Evolutionary conservation across 148 eudicot species (phyloP).

Genomic region (Vaccinium corymbosum): DNA sequence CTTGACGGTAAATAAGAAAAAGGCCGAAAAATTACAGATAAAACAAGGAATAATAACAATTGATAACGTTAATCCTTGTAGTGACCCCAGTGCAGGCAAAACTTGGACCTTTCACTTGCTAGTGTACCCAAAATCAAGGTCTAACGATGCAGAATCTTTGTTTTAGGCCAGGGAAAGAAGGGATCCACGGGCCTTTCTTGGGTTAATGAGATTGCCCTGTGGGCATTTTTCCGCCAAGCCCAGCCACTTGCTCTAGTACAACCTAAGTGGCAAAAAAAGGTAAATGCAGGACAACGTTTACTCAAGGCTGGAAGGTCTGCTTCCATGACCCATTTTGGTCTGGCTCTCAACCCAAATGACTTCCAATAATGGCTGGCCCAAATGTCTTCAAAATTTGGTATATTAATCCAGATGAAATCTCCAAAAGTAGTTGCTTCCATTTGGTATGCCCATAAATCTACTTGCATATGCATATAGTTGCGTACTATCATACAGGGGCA

Average conservation of each 20-base stretch:
- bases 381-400: not conserved
- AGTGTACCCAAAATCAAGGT: no score
- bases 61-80: not conserved
- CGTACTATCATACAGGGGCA: not conserved
- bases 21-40: not conserved
- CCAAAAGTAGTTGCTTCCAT: not conserved
- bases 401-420: not conserved
- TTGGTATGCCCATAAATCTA: not conserved
- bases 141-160: not conserved
- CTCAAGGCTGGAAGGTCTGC: not conserved
- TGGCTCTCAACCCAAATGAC: not conserved
- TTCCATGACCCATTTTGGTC: not conserved
- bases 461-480: no score
- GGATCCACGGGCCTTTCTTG: not conserved
- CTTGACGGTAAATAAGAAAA: no score
- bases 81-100: not conserved
- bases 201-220: not conserved
- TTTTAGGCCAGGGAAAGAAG: not conserved
- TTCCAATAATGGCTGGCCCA: not conserved
- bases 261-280: not conserved
- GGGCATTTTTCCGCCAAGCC: not conserved
- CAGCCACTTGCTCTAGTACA: not conserved
- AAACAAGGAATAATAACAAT: not conserved
- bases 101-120: no score
- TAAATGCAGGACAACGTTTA: not conserved